Base-by-base conservation (phyloP, 2,329 filamentous ascomycete genomes). In the Fusarium sp. region DNA sequence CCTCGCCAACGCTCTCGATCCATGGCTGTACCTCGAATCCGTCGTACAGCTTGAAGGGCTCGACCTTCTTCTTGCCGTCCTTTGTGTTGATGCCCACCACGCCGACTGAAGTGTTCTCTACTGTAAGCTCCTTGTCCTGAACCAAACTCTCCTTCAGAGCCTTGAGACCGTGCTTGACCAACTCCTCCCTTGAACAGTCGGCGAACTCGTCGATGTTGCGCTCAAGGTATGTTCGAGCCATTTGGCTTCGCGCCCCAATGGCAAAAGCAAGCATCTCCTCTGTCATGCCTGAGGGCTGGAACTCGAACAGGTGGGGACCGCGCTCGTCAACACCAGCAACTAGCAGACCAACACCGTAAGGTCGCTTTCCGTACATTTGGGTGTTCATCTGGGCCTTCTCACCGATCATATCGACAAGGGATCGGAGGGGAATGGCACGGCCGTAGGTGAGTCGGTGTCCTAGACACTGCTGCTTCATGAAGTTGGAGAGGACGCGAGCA, bases 401-500 rank as follows among this genome's bases (percentile, higher is more conserved):
- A 78, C 94, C 96, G 81, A 99, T 98, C 84, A 96, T 93, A 75
- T 91, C 89, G 77, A 97, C 95, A 79, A 98, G 94, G 72, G 93
- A 93, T 80, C 94, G 92, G 81, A 98, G 88, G 37, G 95, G 94
- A 82, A 99, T 96, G 76, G 95, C 91, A 76, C 96, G 95, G 85
- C 94, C 96, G 87, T 97, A 98, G 65, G 95, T 97, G 79, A 99
- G 92, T 83, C 96, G 95, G 79, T 96, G 96, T 80, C 94, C 93
- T 80, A 99, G 94, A 73, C 94, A 97, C 86, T 98, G 96, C 86
- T 97, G 95, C 88, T 98, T 98, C 96, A 99, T 98, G 88, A 98
- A 99, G 90, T 99, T 99, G 88, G 95, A 98, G 79, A 99, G 95
- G 79, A 99, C 96, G 81, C 96, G 96, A 81, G 96, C 96, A 85